Percentiles rank a stretch among this genome's conserved stretches.
Conservation (phyloP, 1,284 basidiomycete genomes). For the Ustilago curta region DNA sequence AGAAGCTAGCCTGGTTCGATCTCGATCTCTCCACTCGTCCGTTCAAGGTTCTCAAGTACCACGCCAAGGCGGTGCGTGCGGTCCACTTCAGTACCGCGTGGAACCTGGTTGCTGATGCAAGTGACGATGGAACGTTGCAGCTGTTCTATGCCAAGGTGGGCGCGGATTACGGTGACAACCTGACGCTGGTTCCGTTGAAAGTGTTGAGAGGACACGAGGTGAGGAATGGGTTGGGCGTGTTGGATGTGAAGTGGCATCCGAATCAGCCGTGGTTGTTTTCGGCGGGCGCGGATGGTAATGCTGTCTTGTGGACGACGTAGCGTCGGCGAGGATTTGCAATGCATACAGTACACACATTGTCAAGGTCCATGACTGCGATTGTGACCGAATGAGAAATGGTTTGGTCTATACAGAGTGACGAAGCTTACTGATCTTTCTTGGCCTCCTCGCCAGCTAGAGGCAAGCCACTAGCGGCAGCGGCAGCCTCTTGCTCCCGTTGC, state of each 20-base stretch:
- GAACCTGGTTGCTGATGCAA: constrained; percentile 93
- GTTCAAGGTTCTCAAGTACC: constrained; percentile 96
- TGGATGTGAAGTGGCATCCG: constrained; percentile 89
- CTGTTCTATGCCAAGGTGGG: constrained; percentile 96
- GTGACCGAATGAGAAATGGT: neutral
- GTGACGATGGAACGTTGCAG: constrained; percentile 96
- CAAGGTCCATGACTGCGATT: neutral
- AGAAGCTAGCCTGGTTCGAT: constrained; percentile 98
- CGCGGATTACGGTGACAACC: constrained; percentile 83
- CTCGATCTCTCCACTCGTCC: constrained; percentile 94
- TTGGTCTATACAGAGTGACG: neutral
- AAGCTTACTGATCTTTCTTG: constrained; percentile 23
- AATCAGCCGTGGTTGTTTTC: constrained; percentile 93
- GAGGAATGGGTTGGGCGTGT: constrained; percentile 86
- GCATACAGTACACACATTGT: neutral
- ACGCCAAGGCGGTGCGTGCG: constrained; percentile 88
- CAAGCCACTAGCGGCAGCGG: constrained; percentile 27
- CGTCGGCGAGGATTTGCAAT: constrained; percentile 4
- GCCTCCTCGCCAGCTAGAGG: constrained; percentile 16
- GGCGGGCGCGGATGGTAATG: constrained; percentile 90
- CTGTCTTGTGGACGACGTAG: constrained; percentile 78
- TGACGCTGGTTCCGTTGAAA: constrained; percentile 95
- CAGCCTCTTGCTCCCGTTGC: constrained; percentile 14
- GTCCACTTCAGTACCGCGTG: constrained; percentile 84
- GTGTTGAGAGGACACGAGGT: constrained; percentile 90